Evolutionary conservation across 2,329 filamentous ascomycete genomes (phyloP).

Genomic region (Pezicula rhizophila): DNA sequence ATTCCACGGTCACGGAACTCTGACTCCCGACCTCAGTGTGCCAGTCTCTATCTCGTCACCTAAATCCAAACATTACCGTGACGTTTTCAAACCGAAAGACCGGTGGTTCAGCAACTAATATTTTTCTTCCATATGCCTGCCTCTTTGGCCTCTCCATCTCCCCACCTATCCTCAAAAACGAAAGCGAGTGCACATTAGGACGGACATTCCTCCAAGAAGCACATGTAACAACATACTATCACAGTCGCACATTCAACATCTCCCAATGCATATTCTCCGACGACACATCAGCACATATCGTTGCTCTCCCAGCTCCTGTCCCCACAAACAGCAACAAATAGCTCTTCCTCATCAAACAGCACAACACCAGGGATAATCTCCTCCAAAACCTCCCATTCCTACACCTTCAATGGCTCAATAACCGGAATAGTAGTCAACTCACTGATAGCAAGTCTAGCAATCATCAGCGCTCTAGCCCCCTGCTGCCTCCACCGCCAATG

Average conservation of each 20-base stretch:
- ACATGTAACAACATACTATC: slow-evolving; percentile 23
- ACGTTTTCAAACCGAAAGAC: slow-evolving; percentile 17
- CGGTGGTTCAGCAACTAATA: slow-evolving; percentile 14
- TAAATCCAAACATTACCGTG: slow-evolving; percentile 26
- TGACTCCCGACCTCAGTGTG: slow-evolving; percentile 28
- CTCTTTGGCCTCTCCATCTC: slow-evolving; percentile 21
- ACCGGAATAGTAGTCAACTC: slow-evolving; percentile 15
- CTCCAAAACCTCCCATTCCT: neutral
- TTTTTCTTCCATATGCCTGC: slow-evolving; percentile 22
- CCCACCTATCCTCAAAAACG: slow-evolving; percentile 11
- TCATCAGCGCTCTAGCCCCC: slow-evolving; percentile 11
- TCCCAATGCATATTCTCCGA: slow-evolving; percentile 19
- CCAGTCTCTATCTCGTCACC: slow-evolving; percentile 25
- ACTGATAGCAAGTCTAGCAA: slow-evolving; percentile 3
- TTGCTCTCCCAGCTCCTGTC: slow-evolving; percentile 12
- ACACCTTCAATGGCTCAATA: slow-evolving; percentile 12
- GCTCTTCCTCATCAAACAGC: neutral
- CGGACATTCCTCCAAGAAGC: slow-evolving; percentile 26
- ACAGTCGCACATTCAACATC: slow-evolving; percentile 23
- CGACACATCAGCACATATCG: slow-evolving; percentile 2
- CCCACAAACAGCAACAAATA: slow-evolving; percentile 2
- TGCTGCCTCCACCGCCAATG: slow-evolving; percentile 6
- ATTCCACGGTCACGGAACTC: slow-evolving; percentile 29
- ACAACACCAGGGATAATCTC: neutral
- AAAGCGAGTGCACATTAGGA: slow-evolving; percentile 20